Percentiles rank a stretch among this genome's conserved stretches.
These are phyloP conservation scores for Trichoderma virens DNA, from an alignment of 495 filamentous ascomycete species.

Conservation along the genomic window DNA sequence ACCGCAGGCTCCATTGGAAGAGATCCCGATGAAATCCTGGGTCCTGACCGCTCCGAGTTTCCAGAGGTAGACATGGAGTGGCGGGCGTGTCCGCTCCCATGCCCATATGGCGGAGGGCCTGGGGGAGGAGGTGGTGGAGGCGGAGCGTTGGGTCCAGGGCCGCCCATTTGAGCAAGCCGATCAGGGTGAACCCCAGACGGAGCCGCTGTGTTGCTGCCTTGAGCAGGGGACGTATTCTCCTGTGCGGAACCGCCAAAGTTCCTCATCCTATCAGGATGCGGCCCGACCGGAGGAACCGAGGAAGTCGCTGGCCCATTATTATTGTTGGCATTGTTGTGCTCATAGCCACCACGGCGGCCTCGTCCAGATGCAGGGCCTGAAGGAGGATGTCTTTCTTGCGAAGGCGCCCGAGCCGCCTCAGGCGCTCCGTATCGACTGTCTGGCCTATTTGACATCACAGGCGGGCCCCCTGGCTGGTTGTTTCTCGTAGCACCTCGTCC, in stretches of 20 bases:
- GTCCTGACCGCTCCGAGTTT: slow-evolving; percentile 13
- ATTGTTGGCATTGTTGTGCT: slow-evolving; percentile 13
- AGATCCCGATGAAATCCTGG: slow-evolving; percentile 18
- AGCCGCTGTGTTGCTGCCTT: slow-evolving; percentile 16
- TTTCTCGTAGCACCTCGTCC: slow-evolving; percentile 32
- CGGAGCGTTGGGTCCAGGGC: slow-evolving; percentile 8
- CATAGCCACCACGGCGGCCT: slow-evolving; percentile 30
- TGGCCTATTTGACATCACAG: slow-evolving; percentile 25
- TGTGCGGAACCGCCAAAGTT: slow-evolving; percentile 20
- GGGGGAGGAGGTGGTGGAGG: slow-evolving; percentile 13
- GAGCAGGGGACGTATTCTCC: not conserved
- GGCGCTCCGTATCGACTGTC: slow-evolving; percentile 28
- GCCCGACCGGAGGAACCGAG: slow-evolving; percentile 22
- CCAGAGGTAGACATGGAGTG: slow-evolving; percentile 20
- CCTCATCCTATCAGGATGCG: slow-evolving; percentile 39
- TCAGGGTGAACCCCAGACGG: slow-evolving; percentile 40
- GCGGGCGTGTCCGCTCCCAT: slow-evolving; percentile 13
- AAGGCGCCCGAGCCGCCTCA: slow-evolving; percentile 31
- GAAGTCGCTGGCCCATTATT: slow-evolving; percentile 24
- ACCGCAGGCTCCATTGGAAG: slow-evolving; percentile 27
- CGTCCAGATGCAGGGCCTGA: slow-evolving; percentile 42
- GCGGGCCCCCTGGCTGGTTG: slow-evolving; percentile 12
- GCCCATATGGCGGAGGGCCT: slow-evolving; percentile 14
- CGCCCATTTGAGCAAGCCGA: slow-evolving; percentile 33
- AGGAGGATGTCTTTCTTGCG: slow-evolving; percentile 40